These are phyloP conservation scores for Cinchona pubescens DNA, from an alignment of 257 asterid genomes.

Conservation along the genomic window DNA sequence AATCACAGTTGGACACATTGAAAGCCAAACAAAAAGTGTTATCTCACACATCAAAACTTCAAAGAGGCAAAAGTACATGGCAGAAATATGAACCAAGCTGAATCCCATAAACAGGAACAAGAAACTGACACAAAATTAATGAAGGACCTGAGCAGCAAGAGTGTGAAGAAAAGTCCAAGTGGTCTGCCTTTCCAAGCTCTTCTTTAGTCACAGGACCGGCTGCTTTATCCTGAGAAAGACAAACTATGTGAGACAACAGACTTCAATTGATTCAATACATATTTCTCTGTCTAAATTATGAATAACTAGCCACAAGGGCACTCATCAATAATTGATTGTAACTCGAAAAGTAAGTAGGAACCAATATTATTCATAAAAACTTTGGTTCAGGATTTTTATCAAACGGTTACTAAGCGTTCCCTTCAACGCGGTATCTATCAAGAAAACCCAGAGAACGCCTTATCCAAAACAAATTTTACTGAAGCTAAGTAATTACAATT, in stretches of 20 bases:
- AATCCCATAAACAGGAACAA: no score
- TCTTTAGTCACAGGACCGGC: conserved; percentile 70
- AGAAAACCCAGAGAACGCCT: no score
- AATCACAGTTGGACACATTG: not conserved
- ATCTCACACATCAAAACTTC: not conserved
- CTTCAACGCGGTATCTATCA: not conserved
- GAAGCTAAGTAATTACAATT: not conserved
- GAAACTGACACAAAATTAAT: no score
- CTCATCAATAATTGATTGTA: no score
- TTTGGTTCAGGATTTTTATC: conserved; percentile 43
- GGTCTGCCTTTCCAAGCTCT: conserved; percentile 91
- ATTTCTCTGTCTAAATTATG: not conserved
- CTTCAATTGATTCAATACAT: not conserved
- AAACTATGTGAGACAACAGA: conserved; percentile 2
- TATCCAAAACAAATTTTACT: no score
- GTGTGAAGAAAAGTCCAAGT: conserved; percentile 98
- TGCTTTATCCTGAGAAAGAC: conserved; percentile 41
- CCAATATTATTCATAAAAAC: no score
- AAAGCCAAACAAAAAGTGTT: not conserved
- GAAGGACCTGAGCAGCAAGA: conserved; percentile 84
- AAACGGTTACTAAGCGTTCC: conserved; percentile 36
- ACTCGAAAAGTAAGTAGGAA: no score
- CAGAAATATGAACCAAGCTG: no score
- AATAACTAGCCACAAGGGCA: not conserved
- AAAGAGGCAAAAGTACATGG: not conserved